Percentiles rank a stretch among this genome's conserved stretches.
Conservation (phyloP, 345 rosid genomes). For the Rhizophora apiculata region DNA sequence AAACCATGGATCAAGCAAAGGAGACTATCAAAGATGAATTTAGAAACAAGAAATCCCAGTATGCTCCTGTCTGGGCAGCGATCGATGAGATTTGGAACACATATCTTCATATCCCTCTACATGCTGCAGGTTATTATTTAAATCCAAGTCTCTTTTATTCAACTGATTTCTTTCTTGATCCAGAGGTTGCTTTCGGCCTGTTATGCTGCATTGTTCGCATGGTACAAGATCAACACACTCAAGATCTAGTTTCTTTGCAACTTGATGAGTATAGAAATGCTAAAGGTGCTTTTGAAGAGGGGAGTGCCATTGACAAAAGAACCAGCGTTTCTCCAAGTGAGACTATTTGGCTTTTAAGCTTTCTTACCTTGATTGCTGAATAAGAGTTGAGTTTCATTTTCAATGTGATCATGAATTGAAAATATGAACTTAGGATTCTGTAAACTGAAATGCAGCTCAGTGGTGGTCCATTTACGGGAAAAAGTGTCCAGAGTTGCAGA, state of each 20-base stretch:
- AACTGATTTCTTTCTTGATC: constrained; percentile 38
- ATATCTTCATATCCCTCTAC: constrained; percentile 54
- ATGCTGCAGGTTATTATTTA: constrained; percentile 62
- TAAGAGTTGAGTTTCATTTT: neutral
- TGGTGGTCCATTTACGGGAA: constrained; percentile 57
- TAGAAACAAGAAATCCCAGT: constrained; percentile 21
- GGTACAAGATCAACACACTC: constrained; percentile 28
- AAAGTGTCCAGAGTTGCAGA: constrained; percentile 49
- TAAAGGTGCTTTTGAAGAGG: constrained; percentile 40
- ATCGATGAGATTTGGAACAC: constrained; percentile 61
- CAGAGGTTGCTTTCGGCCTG: constrained; percentile 48
- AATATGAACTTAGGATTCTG: neutral
- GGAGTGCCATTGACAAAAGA: constrained; percentile 35
- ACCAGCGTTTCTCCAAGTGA: constrained; percentile 45
- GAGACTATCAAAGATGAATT: constrained; percentile 41
- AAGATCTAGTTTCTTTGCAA: constrained; percentile 35
- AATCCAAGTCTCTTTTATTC: constrained; percentile 58
- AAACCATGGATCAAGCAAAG: constrained; percentile 56
- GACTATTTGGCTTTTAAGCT: neutral
- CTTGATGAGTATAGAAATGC: constrained; percentile 39
- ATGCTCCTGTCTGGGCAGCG: constrained; percentile 46
- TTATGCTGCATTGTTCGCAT: constrained; percentile 35
- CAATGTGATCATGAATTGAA: neutral
- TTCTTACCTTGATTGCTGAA: neutral
- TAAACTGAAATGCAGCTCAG: constrained; percentile 29